Evolutionary conservation across 192 early-diverging fungal genomes (phyloP), one percentile per base, ranked within the genome.

Genomic region (Backusella sp.): DNA sequence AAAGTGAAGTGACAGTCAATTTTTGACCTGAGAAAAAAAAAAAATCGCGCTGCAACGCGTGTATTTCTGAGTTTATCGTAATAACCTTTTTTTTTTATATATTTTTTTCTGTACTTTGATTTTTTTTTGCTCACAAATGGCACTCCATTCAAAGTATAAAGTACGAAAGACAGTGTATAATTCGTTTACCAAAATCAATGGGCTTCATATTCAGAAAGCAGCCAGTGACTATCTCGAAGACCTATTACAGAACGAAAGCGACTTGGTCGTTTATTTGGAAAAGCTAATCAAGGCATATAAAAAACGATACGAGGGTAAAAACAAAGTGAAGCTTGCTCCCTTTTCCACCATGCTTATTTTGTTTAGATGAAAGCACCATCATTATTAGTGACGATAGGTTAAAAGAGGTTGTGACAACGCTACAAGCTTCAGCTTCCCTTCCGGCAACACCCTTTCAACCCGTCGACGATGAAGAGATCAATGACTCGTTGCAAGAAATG

Each of bases 121-220:
- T 66, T 19, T 66, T 19, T 17, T 30, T 34, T 67, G 15, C 14
- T 34, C 32, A 36, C 4, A 36, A 36, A 68, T 68, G 36, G 35
- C 17, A 41, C n/a, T n/a, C 35, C 30, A 46, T 46, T 9, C 37
- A 70, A 70, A 30, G 69, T 15, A 14, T 19, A 42, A 70, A 44
- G 11, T 46, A 11, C 26, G 41, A n/a, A 70, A 76, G 30, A 30
- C 73, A 0, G 92, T 95, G 76, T 93, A 90, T 75, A 84, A 88
- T 70, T 83, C 91, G 6, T 92, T 97, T 77, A 91, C 90, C 6
- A 91, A 92, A 70, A 94, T 92, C 68, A 90, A 94, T 82, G 91
- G 93, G 59, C 91, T 96, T 42, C 90, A 90, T 46, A 82, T 96
- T 2, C 89, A 93, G 66, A 83, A 89, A 9, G 94, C 94, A 77